phyloP scores from a whole-genome alignment of 2,329 filamentous ascomycete genomes.

The Monilinia fructigena region DNA sequence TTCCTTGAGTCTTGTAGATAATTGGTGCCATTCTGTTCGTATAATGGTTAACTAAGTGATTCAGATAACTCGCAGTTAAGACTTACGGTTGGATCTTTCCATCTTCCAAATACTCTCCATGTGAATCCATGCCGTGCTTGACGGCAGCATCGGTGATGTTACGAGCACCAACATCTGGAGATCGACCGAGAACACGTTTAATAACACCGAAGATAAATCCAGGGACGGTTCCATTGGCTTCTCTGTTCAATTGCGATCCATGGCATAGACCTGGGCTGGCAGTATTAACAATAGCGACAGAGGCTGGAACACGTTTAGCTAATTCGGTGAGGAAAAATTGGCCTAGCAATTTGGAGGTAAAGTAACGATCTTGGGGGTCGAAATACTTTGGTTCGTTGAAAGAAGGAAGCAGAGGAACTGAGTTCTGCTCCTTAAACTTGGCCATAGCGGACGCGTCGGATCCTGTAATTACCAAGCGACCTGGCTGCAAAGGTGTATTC shows the following conservation, averaged over 20 bases:
- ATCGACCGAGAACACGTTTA: constrained; percentile 21
- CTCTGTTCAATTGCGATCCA: constrained; percentile 6
- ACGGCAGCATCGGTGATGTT: constrained; percentile 23
- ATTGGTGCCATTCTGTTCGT: constrained; percentile 8
- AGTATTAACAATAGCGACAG: constrained; percentile 22
- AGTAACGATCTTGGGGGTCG: constrained; percentile 17
- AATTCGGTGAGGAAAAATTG: constrained; percentile 25
- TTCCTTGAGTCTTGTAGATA: constrained; percentile 17
- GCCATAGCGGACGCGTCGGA: background rate
- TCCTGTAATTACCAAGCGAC: background rate
- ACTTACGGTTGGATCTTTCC: constrained; percentile 24
- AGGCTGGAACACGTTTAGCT: constrained; percentile 18
- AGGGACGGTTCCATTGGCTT: constrained; percentile 3
- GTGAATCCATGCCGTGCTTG: constrained; percentile 5
- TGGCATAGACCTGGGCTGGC: constrained; percentile 20
- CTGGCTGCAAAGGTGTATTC: background rate
- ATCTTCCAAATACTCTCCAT: constrained; percentile 25
- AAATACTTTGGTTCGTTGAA: constrained; percentile 18
- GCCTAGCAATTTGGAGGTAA: constrained; percentile 24
- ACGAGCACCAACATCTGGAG: constrained; percentile 15
- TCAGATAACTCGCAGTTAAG: background rate
- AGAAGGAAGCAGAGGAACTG: constrained; percentile 4
- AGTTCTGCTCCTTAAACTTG: constrained; percentile 12
- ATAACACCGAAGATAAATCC: constrained; percentile 9
- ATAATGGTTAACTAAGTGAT: background rate